These are phyloP conservation scores for Adansonia rubrostipa DNA, from an alignment of 441 rosid species.

Conservation along the genomic window DNA sequence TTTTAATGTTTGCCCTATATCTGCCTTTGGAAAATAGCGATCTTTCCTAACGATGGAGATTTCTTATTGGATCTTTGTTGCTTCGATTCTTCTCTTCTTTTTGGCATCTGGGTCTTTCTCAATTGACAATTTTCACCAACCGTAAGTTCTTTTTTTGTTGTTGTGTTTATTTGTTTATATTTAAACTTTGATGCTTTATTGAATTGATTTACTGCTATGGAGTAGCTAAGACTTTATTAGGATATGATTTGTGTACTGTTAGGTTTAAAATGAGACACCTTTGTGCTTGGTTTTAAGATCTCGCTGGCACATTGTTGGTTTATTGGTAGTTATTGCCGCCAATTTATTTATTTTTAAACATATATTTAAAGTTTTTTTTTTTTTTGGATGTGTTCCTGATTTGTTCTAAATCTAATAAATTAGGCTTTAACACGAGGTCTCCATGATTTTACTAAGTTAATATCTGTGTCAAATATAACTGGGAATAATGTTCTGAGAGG, in stretches of 20 bases:
- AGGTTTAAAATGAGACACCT: background rate
- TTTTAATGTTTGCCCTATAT: constrained; percentile 22
- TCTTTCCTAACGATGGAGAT: constrained; percentile 50
- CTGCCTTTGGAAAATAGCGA: constrained; percentile 35
- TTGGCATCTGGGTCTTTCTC: constrained; percentile 57
- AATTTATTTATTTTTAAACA: background rate
- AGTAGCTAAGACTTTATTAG: background rate
- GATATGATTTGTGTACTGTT: constrained; percentile 15
- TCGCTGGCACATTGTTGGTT: constrained; percentile 11
- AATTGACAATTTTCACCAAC: constrained; percentile 66
- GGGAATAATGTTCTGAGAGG: background rate
- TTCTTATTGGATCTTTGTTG: constrained; percentile 37
- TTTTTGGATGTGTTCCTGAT: background rate
- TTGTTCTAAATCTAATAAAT: background rate
- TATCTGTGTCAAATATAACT: background rate
- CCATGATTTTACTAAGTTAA: background rate
- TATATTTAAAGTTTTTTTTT: background rate
- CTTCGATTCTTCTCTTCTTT: constrained; percentile 44
- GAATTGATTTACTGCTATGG: constrained; percentile 21
- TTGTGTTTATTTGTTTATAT: constrained; percentile 1
- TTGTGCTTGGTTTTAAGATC: constrained; percentile 27
- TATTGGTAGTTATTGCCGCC: constrained; percentile 20
- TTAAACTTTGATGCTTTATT: background rate
- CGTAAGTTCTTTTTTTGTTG: constrained; percentile 62
- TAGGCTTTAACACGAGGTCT: background rate